A percentile compares a stretch with the other conserved stretches of the same genome.
Evolutionary conservation across 2,329 filamentous ascomycete genomes (phyloP).

Genomic region (Chaetomiaceae sp.): DNA sequence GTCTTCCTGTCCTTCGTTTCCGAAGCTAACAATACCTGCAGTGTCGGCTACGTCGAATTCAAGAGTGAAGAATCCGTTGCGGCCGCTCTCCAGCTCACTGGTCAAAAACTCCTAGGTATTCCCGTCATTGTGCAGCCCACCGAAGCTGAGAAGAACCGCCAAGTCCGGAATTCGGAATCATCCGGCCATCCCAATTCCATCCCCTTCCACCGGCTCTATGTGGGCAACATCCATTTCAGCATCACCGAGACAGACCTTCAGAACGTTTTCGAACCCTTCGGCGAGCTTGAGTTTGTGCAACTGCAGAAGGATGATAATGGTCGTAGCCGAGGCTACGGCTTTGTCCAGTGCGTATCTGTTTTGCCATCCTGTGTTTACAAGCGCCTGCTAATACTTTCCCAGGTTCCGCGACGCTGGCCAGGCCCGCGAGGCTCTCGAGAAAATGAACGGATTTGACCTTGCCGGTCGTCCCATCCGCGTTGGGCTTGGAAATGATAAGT

Average conservation of each 20-base stretch:
- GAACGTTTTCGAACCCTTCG: slow-evolving; percentile 96
- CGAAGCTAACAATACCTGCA: slow-evolving; percentile 43
- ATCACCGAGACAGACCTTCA: slow-evolving; percentile 94
- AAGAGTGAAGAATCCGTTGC: slow-evolving; percentile 91
- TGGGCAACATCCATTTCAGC: slow-evolving; percentile 99
- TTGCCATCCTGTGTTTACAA: neutral
- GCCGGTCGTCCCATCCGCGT: slow-evolving; percentile 96
- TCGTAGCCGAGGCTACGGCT: slow-evolving; percentile 91
- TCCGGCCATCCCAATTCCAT: slow-evolving; percentile 72
- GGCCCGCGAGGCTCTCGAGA: slow-evolving; percentile 90
- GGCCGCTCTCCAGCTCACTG: slow-evolving; percentile 93
- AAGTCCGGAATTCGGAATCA: slow-evolving; percentile 76
- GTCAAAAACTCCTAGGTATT: slow-evolving; percentile 96
- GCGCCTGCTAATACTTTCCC: slow-evolving; percentile 31
- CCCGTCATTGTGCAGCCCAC: slow-evolving; percentile 98
- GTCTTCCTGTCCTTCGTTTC: neutral
- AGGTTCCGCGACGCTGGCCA: slow-evolving; percentile 88
- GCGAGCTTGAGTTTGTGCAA: slow-evolving; percentile 95
- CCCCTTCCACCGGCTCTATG: slow-evolving; percentile 96
- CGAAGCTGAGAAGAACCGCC: slow-evolving; percentile 98
- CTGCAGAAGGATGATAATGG: slow-evolving; percentile 93
- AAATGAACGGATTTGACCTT: slow-evolving; percentile 99
- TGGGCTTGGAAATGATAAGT: slow-evolving; percentile 99
- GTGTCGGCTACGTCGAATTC: slow-evolving; percentile 99
- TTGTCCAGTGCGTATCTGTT: slow-evolving; percentile 77